Evolutionary conservation across 163 green algal genomes (phyloP).

Genomic region (Chloroidium sp.): DNA sequence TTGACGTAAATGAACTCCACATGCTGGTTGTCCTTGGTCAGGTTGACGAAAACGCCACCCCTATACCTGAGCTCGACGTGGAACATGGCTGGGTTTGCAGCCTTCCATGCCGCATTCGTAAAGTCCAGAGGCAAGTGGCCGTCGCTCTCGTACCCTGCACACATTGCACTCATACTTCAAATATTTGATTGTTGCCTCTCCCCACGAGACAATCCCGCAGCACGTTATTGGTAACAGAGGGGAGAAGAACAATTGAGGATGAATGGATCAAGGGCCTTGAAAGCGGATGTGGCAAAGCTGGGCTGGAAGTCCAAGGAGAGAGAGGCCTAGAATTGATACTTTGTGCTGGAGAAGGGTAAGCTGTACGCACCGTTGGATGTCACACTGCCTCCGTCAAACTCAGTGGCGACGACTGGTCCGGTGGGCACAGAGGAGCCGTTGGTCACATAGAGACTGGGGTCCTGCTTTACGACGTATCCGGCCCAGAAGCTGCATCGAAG

Average conservation of each 20-base stretch:
- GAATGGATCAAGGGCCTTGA: neutral
- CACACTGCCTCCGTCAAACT: neutral
- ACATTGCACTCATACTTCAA: neutral
- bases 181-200: neutral
- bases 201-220: too few species aligned
- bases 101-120: conserved; percentile 6
- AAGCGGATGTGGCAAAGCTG: neutral
- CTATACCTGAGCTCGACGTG: conserved; percentile 4
- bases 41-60: conserved; percentile 3
- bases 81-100: neutral
- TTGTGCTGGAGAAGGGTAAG: neutral
- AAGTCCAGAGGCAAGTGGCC: conserved; percentile 2
- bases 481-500: neutral
- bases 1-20: conserved; percentile 5
- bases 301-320: neutral
- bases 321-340: neutral
- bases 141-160: neutral
- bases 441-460: neutral
- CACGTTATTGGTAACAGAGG: too few species aligned
- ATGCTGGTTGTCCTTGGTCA: conserved; percentile 9
- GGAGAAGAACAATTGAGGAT: too few species aligned
- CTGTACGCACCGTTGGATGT: neutral
- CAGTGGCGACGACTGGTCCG: neutral
- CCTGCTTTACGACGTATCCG: neutral
- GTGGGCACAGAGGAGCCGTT: neutral